Base-by-base conservation (phyloP, 1,284 basidiomycete genomes). In the Ceratobasidium sp. region DNA sequence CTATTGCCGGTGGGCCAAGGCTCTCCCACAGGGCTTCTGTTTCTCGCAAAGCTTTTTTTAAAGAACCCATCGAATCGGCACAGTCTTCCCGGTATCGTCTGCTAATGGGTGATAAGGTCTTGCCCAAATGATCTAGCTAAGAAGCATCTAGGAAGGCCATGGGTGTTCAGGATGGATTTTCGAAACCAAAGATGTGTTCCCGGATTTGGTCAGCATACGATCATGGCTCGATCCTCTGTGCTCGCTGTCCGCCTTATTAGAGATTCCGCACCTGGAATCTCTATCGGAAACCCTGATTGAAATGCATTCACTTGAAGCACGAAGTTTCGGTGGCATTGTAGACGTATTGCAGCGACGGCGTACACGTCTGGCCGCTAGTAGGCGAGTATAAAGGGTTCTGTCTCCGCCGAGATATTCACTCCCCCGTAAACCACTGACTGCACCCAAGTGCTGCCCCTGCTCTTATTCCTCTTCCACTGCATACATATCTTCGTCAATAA, bases 281-380 rank as follows among this genome's bases (percentile, higher is more conserved):
- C 69, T 53, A 60, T 45, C 44, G 53, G 45, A 72, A 72, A 72
- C 69, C 69, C 69, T 72, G 57, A 62, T 72, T 57, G 69, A 62
- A 71, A 56, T 17, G 14, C 45, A 71, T 71, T 71, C 56, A 71
- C 67, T 69, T 69, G 54, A 71, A 71, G 53, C 66, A 67, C 9
- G 31, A 72, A 53, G 53, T 47, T 62, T 53, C 66, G 7, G 17
- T 45, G 33, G 50, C 19, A 36, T n/a, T 56, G 66, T 9, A 71
- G 45, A 45, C 66, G 53, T 67, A 54, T n/a, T n/a, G n/a, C n/a
- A n/a, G n/a, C n/a, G 31, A 27, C 48, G 64, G 64, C 64, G 50
- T 66, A 54, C 33, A 45, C 56, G 50, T 56, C 67, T 48, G 48
- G 56, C 67, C 29, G 67, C 56, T 19, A 36, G 48, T 41, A 47